These are phyloP conservation scores for Massarina eburnea DNA, from an alignment of 2,329 filamentous ascomycete genomes.

Conservation along the genomic window DNA sequence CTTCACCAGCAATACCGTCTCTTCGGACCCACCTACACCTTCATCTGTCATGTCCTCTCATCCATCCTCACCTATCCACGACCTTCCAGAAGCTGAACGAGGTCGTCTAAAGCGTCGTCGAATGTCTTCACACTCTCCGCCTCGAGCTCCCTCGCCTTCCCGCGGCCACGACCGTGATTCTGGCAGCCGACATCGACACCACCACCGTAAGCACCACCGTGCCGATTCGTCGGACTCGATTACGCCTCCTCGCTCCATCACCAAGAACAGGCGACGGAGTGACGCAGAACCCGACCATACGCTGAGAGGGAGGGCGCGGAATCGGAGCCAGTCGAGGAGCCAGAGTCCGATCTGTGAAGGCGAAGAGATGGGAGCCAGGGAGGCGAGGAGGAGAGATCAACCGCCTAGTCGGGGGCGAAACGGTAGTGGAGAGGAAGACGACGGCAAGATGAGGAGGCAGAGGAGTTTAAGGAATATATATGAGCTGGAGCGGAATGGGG, in stretches of 20 bases:
- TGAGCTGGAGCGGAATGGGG: conserved; percentile 14
- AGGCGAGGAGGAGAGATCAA: conserved; percentile 35
- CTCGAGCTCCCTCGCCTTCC: conserved; percentile 32
- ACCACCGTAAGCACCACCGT: conserved; percentile 35
- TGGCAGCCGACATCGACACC: conserved; percentile 32
- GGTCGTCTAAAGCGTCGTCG: conserved; percentile 37
- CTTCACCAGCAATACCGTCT: not conserved
- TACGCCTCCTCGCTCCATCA: conserved; percentile 21
- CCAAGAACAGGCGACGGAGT: conserved; percentile 34
- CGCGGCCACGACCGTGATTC: conserved; percentile 38
- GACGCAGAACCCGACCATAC: conserved; percentile 41
- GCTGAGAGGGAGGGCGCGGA: conserved; percentile 33
- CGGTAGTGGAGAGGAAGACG: conserved; percentile 16
- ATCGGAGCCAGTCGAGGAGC: conserved; percentile 26
- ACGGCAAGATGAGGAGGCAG: conserved; percentile 34
- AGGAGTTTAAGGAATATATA: conserved; percentile 42
- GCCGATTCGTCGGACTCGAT: conserved; percentile 26
- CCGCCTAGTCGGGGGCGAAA: conserved; percentile 37
- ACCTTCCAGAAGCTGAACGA: conserved; percentile 8
- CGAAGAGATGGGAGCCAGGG: conserved; percentile 16
- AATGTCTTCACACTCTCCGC: conserved; percentile 31
- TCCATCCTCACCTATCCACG: not conserved
- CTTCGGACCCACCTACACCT: not conserved
- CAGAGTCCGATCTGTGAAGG: conserved; percentile 23
- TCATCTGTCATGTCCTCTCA: not conserved